Evolutionary conservation across 2,329 filamentous ascomycete species (phyloP), one percentile per base, ranked within the genome.

Genomic region (Monilinia aucupariae): DNA sequence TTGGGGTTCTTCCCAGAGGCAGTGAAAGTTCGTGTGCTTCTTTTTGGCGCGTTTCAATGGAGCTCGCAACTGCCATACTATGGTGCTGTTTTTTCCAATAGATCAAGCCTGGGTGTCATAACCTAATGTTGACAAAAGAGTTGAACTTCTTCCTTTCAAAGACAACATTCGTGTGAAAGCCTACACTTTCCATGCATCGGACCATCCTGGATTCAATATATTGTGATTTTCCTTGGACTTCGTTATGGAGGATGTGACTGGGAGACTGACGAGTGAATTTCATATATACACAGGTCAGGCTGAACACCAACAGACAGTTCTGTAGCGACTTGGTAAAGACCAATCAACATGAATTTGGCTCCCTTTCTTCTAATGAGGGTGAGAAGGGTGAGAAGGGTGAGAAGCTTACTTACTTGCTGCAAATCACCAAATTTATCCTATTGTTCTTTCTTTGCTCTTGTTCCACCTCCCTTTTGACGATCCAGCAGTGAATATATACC

Each of bases 51-150:
- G 4, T n/a, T 5, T 30, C 37, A 41, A 27, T 30, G 1, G 6
- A 27, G 6, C 9, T 41, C 17, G 22, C 27, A 39, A 25, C 17
- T 30, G 17, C 3, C 8, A 54, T 27, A 2, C 3, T 27, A 30
- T 27, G 13, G 34, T 37, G 34, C 13, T 13, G n/a, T n/a, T n/a
- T n/a, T n/a, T n/a, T n/a, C n/a, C n/a, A n/a, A n/a, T n/a, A n/a
- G n/a, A n/a, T n/a, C n/a, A 39, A 43, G 39, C 17, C 39, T 43
- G 7, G 6, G 17, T 20, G 2, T 37, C 13, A 2, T 37, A 12
- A 1, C 2, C 10, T 0, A 10, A 2, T n/a, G 1, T 37, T 17
- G 20, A 3, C 4, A 4, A 8, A 22, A n/a, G n/a, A 1, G 20
- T 13, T 22, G 4, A 2, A 4, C 12, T 37, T 17, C 30, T 51